Percentiles rank a stretch among this genome's conserved stretches.
Conservation (phyloP, 345 rosid species). For the Moricandia arvensis region DNA sequence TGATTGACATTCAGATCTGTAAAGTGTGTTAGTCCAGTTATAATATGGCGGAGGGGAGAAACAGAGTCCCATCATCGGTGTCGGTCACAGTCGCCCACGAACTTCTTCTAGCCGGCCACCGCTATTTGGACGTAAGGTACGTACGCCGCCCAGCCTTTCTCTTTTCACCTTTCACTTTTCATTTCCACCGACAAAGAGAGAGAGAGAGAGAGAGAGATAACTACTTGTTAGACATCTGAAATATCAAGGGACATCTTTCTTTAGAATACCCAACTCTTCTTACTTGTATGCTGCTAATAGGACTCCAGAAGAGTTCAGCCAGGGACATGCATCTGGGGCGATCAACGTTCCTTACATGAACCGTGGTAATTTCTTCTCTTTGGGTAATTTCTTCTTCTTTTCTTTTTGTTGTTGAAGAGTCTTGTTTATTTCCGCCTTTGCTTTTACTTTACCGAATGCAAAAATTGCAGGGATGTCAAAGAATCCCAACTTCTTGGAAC, state of each 20-base stretch:
- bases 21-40: neutral
- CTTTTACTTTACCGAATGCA: neutral
- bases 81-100: conserved; percentile 81
- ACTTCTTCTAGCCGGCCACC: conserved; percentile 83
- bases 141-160: neutral
- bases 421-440: too few species aligned
- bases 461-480: conserved; percentile 63
- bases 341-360: conserved; percentile 76
- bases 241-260: neutral
- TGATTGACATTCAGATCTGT: neutral
- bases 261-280: neutral
- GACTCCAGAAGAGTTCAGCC: conserved; percentile 76
- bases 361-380: conserved; percentile 38
- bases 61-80: conserved; percentile 65
- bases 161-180: neutral
- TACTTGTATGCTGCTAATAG: neutral
- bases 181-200: neutral
- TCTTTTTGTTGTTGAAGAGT: neutral
- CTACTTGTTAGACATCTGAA: neutral
- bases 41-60: conserved; percentile 33
- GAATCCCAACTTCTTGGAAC: conserved; percentile 58
- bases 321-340: conserved; percentile 77
- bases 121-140: conserved; percentile 67
- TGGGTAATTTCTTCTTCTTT: neutral
- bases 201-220: neutral